Base-by-base conservation (phyloP, 1,284 basidiomycete genomes). In the Naganishia sp. region DNA sequence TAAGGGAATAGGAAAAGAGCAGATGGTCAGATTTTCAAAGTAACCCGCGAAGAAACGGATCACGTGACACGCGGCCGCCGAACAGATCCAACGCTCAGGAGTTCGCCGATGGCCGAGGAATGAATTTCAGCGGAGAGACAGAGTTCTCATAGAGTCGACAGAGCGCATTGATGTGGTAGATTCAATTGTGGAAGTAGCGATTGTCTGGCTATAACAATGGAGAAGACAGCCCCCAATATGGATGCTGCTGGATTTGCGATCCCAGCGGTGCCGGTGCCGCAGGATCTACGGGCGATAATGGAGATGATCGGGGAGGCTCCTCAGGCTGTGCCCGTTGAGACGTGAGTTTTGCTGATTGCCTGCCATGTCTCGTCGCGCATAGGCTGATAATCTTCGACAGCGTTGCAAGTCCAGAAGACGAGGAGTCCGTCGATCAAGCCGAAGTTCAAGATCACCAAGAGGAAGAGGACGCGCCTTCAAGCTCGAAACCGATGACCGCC, bases 211-310 rank as follows among this genome's bases (percentile, higher is more conserved):
- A 7, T n/a, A 49, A 6, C 18, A 28, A 54, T 21, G 52, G n/a
- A 32, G 32, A 28, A 52, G 28, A 32, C 17, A 21, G 23, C 25
- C 28, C 17, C 42, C 2, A 15, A 11, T 13, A 61, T 42, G 49
- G 58, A 61, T n/a, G 31, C 58, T 23, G 58, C 47, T 3, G 58
- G 58, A n/a, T 61, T 61, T 31, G 58, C 58, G 21, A 61, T 61
- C 23, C 58, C 58, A 15, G 49, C 32, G 10, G 25, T 61, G 32
- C 58, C 58, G 31, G n/a, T 39, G 35, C 74, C 75, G 2, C 73
- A 76, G 67, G 78, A 79, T 69, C 63, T 79, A 11, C 70, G 72
- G 17, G 60, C 74, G 28, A 79, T 79, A 65, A 72, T 74, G 70
- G 72, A 75, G 55, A 74, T 79, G 70, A 76, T 79, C 0, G 71